These are phyloP conservation scores for Scheffersomyces insectosa DNA, from an alignment of 1,139 yeast genomes.

Conservation along the genomic window DNA sequence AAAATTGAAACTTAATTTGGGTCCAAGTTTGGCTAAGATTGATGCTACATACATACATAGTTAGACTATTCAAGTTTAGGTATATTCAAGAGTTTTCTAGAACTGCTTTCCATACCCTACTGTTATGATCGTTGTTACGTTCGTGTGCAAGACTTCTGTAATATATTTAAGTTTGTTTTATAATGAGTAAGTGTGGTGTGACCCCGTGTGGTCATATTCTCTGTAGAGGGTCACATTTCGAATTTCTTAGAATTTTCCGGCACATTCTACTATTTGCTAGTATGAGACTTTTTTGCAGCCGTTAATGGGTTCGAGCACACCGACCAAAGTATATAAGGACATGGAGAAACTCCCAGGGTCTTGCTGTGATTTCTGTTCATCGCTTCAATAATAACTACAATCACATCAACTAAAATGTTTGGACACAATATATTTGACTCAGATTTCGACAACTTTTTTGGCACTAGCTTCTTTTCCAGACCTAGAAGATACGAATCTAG, in stretches of 20 bases:
- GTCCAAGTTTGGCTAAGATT: conserved; percentile 76
- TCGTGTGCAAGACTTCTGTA: no score
- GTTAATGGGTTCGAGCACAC: no score
- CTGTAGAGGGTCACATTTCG: no score
- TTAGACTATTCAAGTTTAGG: neutral
- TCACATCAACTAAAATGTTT: neutral
- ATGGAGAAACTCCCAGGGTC: neutral
- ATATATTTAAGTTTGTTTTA: no score
- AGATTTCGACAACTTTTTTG: conserved; percentile 13
- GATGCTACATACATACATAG: conserved; percentile 76
- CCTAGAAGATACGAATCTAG: conserved; percentile 1
- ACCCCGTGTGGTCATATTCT: no score
- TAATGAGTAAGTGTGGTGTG: no score
- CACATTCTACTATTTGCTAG: no score
- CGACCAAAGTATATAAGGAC: conserved; percentile 1
- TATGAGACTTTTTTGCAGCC: no score
- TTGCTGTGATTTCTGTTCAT: neutral
- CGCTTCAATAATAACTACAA: neutral
- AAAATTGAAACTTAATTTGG: conserved; percentile 71
- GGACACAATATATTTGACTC: conserved; percentile 8
- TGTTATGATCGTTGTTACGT: no score
- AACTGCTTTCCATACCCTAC: no score
- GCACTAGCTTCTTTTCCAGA: conserved; percentile 3
- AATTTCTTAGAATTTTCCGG: no score
- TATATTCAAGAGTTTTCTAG: no score